phyloP scores from a whole-genome alignment of 1,284 basidiomycete species.

The Puccinia brachypodii region DNA sequence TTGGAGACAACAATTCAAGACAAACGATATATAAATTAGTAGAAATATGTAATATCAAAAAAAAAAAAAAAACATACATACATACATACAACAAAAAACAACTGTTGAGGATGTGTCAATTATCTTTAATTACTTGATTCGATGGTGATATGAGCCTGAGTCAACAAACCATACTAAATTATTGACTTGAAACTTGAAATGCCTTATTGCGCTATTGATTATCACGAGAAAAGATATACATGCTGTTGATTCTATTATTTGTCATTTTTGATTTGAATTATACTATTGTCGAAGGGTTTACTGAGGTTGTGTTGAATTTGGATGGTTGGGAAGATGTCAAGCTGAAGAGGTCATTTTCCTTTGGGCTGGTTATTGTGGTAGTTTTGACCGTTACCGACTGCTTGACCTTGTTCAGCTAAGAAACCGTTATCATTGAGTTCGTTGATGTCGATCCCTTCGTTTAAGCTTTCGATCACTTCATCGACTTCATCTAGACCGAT shows the following conservation, averaged over 20 bases:
- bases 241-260: too few relatives aligned
- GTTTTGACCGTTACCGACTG: not conserved
- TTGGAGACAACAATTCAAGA: not conserved
- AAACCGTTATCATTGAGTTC: slow-evolving; percentile 10
- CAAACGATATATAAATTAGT: not conserved
- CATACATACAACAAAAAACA: not conserved
- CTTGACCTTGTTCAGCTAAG: slow-evolving; percentile 1
- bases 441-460: slow-evolving; percentile 37
- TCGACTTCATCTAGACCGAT: slow-evolving; percentile 81
- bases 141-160: not conserved
- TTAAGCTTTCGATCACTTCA: slow-evolving; percentile 65
- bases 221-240: not conserved
- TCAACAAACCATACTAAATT: not conserved
- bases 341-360: not conserved
- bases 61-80: not conserved
- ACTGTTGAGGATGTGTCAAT: not conserved
- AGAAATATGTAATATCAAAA: not conserved
- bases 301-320: not conserved
- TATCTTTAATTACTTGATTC: not conserved
- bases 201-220: not conserved
- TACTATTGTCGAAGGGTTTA: not conserved
- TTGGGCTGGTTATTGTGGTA: not conserved
- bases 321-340: not conserved
- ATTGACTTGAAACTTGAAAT: not conserved
- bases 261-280: too few relatives aligned